phyloP scores from a whole-genome alignment of 108 stramenopile species.

The Nitzschia sp. region DNA sequence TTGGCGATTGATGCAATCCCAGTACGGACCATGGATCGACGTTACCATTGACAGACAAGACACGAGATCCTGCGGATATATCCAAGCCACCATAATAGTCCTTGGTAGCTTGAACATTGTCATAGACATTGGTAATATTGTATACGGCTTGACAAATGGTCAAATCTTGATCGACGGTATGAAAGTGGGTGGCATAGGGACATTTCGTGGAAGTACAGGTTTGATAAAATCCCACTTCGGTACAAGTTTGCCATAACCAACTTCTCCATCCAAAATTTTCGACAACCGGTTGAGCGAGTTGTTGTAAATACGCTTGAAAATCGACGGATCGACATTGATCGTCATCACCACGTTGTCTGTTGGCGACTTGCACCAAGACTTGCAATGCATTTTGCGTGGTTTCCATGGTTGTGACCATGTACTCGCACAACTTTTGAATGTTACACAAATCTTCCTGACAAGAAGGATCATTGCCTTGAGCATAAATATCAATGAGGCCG shows the following conservation, averaged over 20 bases:
- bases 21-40: slow-evolving; percentile 94
- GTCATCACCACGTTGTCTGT: slow-evolving; percentile 21
- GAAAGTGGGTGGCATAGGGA: slow-evolving; percentile 82
- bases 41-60: slow-evolving; percentile 89
- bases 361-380: slow-evolving; percentile 47
- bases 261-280: slow-evolving; percentile 43
- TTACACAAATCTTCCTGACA: slow-evolving; percentile 75
- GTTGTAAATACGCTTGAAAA: slow-evolving; percentile 42
- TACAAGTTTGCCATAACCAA: slow-evolving; percentile 95
- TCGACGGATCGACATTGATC: slow-evolving; percentile 45
- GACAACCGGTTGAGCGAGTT: slow-evolving; percentile 27
- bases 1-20: slow-evolving; percentile 42
- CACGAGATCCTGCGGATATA: slow-evolving; percentile 51
- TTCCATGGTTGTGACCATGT: slow-evolving; percentile 9
- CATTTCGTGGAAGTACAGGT: slow-evolving; percentile 76
- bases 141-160: slow-evolving; percentile 73
- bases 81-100: slow-evolving; percentile 85
- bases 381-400: slow-evolving; percentile 33
- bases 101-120: slow-evolving; percentile 63
- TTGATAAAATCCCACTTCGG: slow-evolving; percentile 96
- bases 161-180: slow-evolving; percentile 70
- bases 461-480: slow-evolving; percentile 89
- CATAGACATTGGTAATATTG: slow-evolving; percentile 60
- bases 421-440: slow-evolving; percentile 67
- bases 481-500: slow-evolving; percentile 74